Conservation (phyloP, 2,329 filamentous ascomycete genomes). For the Clarireedia monteithiana region DNA sequence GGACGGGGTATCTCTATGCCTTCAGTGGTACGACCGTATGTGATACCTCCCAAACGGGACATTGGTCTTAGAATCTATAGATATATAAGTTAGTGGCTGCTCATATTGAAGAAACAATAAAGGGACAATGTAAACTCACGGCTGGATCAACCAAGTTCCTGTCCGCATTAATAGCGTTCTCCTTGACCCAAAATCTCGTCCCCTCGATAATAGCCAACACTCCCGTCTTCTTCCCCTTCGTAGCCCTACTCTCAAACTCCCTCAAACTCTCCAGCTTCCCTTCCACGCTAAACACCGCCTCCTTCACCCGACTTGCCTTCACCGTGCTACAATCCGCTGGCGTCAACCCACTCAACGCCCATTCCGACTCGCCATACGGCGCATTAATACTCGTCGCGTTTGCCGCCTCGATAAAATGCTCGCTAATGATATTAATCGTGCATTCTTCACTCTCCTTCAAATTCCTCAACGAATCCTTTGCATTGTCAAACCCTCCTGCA, state of each 20-base stretch:
- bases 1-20: constrained; percentile 64
- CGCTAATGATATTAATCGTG: constrained; percentile 79
- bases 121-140: constrained; percentile 34
- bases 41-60: constrained; percentile 75
- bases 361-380: constrained; percentile 70
- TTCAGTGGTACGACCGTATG: constrained; percentile 65
- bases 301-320: constrained; percentile 63
- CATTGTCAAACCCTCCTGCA: constrained; percentile 35
- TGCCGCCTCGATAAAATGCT: constrained; percentile 79
- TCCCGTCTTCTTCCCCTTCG: constrained; percentile 66
- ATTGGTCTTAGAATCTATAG: constrained; percentile 63
- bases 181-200: constrained; percentile 78
- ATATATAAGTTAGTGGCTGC: constrained; percentile 9
- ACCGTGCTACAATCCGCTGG: constrained; percentile 60
- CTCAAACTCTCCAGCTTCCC: constrained; percentile 64
- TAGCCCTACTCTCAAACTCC: constrained; percentile 69
- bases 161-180: constrained; percentile 79
- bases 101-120: not conserved
- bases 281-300: constrained; percentile 79
- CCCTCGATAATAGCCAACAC: constrained; percentile 75
- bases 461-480: constrained; percentile 77
- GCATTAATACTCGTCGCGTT: constrained; percentile 75
- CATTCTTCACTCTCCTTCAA: constrained; percentile 66
- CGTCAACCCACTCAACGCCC: constrained; percentile 69
- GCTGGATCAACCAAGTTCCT: constrained; percentile 64